phyloP scores from a whole-genome alignment of 495 filamentous ascomycete species.

The Aspergillus haitiensis region DNA sequence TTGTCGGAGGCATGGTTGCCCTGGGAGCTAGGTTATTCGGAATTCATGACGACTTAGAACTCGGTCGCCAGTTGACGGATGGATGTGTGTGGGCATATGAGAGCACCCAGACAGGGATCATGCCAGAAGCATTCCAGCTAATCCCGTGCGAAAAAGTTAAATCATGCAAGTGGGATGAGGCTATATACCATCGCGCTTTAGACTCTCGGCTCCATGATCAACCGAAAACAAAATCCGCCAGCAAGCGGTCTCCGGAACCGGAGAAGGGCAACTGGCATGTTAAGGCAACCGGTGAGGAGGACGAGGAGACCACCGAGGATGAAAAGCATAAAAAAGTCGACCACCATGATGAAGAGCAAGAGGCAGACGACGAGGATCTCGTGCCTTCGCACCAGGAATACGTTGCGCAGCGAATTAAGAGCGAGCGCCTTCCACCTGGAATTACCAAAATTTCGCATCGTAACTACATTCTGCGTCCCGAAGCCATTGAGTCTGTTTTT shows the following conservation, averaged over 20 bases:
- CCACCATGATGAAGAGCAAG: conserved; percentile 4
- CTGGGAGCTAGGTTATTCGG: conserved; percentile 86
- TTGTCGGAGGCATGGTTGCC: conserved; percentile 91
- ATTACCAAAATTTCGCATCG: conserved; percentile 57
- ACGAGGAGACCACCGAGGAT: background rate
- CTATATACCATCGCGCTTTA: conserved; percentile 56
- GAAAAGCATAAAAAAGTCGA: conserved; percentile 6
- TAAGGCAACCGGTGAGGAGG: conserved; percentile 9
- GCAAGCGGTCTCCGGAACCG: conserved; percentile 18
- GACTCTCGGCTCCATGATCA: conserved; percentile 50
- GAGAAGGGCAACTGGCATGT: conserved; percentile 30
- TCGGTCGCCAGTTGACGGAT: conserved; percentile 80
- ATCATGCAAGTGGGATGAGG: conserved; percentile 77
- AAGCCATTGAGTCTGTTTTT: conserved; percentile 94
- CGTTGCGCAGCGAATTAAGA: conserved; percentile 56
- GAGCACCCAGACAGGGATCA: conserved; percentile 76
- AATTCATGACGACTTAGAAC: conserved; percentile 73
- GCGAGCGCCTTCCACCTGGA: conserved; percentile 66
- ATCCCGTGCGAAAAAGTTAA: conserved; percentile 65
- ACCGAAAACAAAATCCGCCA: conserved; percentile 1
- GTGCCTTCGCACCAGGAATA: conserved; percentile 59
- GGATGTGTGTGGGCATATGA: conserved; percentile 96
- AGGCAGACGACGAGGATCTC: conserved; percentile 20
- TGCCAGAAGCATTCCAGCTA: conserved; percentile 75
- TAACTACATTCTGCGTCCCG: conserved; percentile 82